phyloP scores from a whole-genome alignment of 805 yeast genomes.

The Ogataea populi-albae region DNA sequence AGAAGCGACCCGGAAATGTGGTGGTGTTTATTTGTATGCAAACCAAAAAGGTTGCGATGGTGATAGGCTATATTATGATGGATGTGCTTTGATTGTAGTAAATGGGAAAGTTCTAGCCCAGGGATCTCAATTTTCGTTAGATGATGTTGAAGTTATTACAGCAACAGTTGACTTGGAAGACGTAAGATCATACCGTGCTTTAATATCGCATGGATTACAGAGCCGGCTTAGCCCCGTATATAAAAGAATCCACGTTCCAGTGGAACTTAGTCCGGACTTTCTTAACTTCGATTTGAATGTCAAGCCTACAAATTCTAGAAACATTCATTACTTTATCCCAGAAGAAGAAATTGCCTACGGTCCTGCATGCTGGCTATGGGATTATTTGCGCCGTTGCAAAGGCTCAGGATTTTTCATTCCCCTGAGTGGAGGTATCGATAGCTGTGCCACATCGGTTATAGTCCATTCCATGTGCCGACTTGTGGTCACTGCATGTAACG shows the following conservation, averaged over 20 bases:
- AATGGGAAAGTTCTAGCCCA: conserved; percentile 93
- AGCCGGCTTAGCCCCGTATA: conserved; percentile 42
- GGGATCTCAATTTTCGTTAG: conserved; percentile 83
- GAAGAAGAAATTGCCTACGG: conserved; percentile 97
- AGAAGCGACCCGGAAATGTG: conserved; percentile 94
- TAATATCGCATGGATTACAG: conserved; percentile 76
- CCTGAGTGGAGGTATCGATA: conserved; percentile 94
- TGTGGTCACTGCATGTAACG: conserved; percentile 64
- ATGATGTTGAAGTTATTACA: conserved; percentile 91
- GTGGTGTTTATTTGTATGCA: conserved; percentile 90
- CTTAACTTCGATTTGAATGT: conserved; percentile 59
- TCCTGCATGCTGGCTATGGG: conserved; percentile 99
- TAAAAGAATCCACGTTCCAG: conserved; percentile 57
- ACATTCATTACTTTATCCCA: conserved; percentile 68
- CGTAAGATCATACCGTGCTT: conserved; percentile 75
- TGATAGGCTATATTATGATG: conserved; percentile 94
- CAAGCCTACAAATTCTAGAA: conserved; percentile 51
- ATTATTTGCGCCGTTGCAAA: conserved; percentile 84
- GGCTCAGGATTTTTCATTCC: conserved; percentile 93
- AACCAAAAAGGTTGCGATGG: conserved; percentile 99
- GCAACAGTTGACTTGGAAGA: conserved; percentile 94
- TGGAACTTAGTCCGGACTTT: conserved; percentile 62
- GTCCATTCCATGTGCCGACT: conserved; percentile 92
- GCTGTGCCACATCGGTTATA: conserved; percentile 95
- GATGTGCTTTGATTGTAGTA: conserved; percentile 90